Base-by-base conservation (phyloP, 257 asterid genomes). In the Leptodermis oblonga region DNA sequence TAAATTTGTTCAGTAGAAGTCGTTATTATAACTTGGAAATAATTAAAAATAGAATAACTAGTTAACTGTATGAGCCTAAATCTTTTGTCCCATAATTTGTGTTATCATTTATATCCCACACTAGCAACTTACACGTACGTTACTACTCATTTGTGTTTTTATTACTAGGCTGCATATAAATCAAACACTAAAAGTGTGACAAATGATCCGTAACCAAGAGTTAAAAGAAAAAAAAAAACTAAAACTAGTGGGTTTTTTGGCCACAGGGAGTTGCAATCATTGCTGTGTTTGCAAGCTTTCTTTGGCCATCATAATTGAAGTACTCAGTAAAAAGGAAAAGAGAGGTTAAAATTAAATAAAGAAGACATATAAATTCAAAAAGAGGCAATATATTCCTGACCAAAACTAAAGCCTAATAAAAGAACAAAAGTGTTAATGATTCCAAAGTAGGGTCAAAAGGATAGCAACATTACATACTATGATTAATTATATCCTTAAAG, bases 371-470 rank as follows among this genome's bases (percentile, higher is more conserved):
- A 55, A 48, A 34, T 70, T 52, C 34, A 55, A 11, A 63, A 53
- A 49, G 42, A 51, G 72, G 71, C 58, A 76, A 78, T 65, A 45
- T 62, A 80, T 70, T 72, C 69, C 62, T 74, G 74, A 76, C 45
- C 67, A 80, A 78, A 74, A 79, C 73, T 48, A 80, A 82, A 81
- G 78, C 52, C 67, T 56, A 67, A 84, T 20, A 73, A 81, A 83
- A 73, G 45, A 82, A n/a, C n/a, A n/a, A n/a, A 77, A 80, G 81
- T 68, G 77, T 72, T 73, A 79, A 85, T 83, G 82, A 90, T 85
- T 78, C 79, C 70, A 81, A 82, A 85, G 96, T 83, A 83, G 92
- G 82, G 81, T 75, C 70, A 81, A 78, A 52, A 67, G 70, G 74
- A 76, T 78, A 76, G 77, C 75, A 81, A 84, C 76, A 76, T 73